Percentiles rank a stretch among this genome's conserved stretches.
phyloP scores from a whole-genome alignment of 208 protist species.

The Wallacemonas sp. region DNA sequence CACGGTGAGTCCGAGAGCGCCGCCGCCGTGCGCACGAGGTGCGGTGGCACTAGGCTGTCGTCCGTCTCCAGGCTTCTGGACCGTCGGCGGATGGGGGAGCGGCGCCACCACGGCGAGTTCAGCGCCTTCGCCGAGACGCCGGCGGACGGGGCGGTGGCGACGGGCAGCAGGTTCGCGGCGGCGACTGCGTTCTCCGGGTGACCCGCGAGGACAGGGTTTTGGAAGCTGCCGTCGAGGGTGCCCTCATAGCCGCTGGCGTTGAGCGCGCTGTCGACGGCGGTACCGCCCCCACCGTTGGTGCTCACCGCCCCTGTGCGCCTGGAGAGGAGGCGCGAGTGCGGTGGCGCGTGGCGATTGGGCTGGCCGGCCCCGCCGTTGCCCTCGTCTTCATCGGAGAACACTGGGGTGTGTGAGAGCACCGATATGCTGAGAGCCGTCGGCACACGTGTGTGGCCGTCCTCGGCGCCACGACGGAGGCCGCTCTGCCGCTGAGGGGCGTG shows the following conservation, averaged over 20 bases:
- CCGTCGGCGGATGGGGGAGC: neutral
- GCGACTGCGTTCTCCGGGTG: neutral
- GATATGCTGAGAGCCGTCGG: neutral
- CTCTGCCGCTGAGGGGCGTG: no score
- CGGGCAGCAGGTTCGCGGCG: neutral
- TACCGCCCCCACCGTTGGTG: no score
- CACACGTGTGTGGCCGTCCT: neutral
- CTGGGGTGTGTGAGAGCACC: neutral
- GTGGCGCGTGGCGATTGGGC: neutral
- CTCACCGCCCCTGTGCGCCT: neutral
- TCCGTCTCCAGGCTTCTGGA: neutral
- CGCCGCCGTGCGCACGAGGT: no score
- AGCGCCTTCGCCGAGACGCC: neutral
- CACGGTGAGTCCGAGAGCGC: neutral
- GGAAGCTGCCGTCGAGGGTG: neutral
- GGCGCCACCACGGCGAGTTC: conserved; percentile 1
- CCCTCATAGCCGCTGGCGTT: neutral
- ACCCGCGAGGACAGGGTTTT: neutral
- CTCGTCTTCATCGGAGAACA: conserved; percentile 2
- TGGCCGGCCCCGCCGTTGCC: neutral
- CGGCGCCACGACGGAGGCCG: neutral
- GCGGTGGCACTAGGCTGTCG: no score
- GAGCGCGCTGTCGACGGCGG: neutral
- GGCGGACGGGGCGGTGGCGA: neutral
- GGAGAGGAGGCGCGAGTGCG: neutral